Conservation (phyloP, 495 filamentous ascomycete genomes). For the Penicillium manginii region DNA sequence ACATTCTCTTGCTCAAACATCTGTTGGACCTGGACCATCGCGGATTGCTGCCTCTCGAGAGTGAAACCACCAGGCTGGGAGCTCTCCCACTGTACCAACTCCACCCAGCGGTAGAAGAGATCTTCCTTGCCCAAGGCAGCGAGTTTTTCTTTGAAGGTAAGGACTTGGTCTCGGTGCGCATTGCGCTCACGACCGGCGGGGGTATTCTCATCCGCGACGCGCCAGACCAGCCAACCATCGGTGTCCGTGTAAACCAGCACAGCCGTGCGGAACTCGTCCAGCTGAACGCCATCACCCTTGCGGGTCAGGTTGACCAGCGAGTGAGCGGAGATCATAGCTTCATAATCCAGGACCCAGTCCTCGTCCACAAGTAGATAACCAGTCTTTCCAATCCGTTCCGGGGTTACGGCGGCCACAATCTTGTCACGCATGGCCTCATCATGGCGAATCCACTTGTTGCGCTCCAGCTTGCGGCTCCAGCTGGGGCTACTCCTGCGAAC, state of each 20-base stretch:
- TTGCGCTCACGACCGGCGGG: slow-evolving; percentile 52
- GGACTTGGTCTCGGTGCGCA: slow-evolving; percentile 60
- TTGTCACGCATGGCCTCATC: slow-evolving; percentile 52
- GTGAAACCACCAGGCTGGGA: slow-evolving; percentile 73
- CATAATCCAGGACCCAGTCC: slow-evolving; percentile 83
- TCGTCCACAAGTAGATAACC: slow-evolving; percentile 77
- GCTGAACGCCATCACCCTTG: slow-evolving; percentile 51
- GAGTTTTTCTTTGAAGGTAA: slow-evolving; percentile 72
- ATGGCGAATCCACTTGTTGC: slow-evolving; percentile 48
- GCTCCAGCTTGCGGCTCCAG: slow-evolving; percentile 40
- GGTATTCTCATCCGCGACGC: slow-evolving; percentile 54
- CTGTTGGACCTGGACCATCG: slow-evolving; percentile 66
- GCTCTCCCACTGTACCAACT: slow-evolving; percentile 82
- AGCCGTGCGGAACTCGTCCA: slow-evolving; percentile 61
- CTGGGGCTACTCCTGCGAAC: slow-evolving; percentile 64
- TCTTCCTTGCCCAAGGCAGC: slow-evolving; percentile 75
- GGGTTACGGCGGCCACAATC: slow-evolving; percentile 66
- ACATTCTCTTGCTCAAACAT: slow-evolving; percentile 72
- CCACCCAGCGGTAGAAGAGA: slow-evolving; percentile 84
- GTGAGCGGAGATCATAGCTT: slow-evolving; percentile 70
- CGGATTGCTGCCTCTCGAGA: slow-evolving; percentile 64
- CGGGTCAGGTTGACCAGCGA: slow-evolving; percentile 54
- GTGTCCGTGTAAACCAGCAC: slow-evolving; percentile 67
- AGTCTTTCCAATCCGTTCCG: slow-evolving; percentile 68
- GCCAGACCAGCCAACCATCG: slow-evolving; percentile 68